A percentile compares a stretch with the other conserved stretches of the same genome.
These are phyloP conservation scores for Phaeosphaeriaceae sp. DNA, from an alignment of 2,329 filamentous ascomycete species.

Conservation along the genomic window DNA sequence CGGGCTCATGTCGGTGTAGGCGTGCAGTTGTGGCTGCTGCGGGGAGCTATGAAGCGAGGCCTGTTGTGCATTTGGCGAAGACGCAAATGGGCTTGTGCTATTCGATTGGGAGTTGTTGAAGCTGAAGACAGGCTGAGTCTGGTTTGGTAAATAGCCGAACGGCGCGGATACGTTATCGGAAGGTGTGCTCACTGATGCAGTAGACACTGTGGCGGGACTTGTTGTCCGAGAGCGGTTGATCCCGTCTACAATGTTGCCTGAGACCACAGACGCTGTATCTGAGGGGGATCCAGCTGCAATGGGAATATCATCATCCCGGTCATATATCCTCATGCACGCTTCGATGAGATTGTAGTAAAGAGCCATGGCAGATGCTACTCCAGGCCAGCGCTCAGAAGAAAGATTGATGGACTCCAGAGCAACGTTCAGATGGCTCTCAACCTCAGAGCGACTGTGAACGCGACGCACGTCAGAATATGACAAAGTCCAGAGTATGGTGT, in stretches of 20 bases:
- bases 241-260: conserved; percentile 49
- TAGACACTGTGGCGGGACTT: conserved; percentile 52
- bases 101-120: conserved; percentile 30
- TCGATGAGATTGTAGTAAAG: conserved; percentile 85
- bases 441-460: conserved; percentile 73
- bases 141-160: conserved; percentile 47
- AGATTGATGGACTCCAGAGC: conserved; percentile 80
- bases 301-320: conserved; percentile 61
- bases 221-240: conserved; percentile 54
- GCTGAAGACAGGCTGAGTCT: conserved; percentile 37
- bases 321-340: conserved; percentile 88
- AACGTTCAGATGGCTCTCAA: conserved; percentile 74
- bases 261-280: conserved; percentile 51
- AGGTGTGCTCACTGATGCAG: conserved; percentile 47
- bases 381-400: conserved; percentile 89
- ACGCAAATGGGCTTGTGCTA: conserved; percentile 21
- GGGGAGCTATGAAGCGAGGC: conserved; percentile 34
- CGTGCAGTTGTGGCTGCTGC: conserved; percentile 28
- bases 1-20: conserved; percentile 37
- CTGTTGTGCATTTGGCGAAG: conserved; percentile 27
- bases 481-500: conserved; percentile 88
- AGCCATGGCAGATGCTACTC: conserved; percentile 80
- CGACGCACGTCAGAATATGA: conserved; percentile 85
- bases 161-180: conserved; percentile 40
- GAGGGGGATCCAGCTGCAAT: conserved; percentile 57